A percentile compares a stretch with the other conserved stretches of the same genome.
phyloP scores from a whole-genome alignment of 371 early-diverging fungal genomes.

The Fennellomyces sp. region DNA sequence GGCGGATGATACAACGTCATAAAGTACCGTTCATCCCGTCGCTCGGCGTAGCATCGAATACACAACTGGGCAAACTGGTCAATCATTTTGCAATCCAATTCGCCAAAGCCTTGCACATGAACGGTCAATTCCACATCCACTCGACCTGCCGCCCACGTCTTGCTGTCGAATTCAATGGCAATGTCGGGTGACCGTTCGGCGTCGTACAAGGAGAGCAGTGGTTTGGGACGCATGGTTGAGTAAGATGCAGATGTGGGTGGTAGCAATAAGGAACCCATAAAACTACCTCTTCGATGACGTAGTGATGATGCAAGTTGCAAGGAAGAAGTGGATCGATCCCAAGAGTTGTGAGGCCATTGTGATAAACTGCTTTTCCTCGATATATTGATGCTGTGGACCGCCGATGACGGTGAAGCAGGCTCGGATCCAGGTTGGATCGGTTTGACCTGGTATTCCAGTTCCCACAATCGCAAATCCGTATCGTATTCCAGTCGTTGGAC shows the following conservation, averaged over 20 bases:
- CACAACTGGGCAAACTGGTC: constrained; percentile 39
- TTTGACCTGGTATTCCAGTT: not conserved
- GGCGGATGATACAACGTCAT: constrained; percentile 28
- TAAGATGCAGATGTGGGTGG: not conserved
- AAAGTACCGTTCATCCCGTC: constrained; percentile 1
- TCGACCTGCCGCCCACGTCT: constrained; percentile 10
- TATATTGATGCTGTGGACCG: constrained; percentile 8
- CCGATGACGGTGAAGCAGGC: not conserved
- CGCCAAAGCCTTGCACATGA: not conserved
- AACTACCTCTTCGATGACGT: constrained; percentile 23
- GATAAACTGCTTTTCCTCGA: too few relatives aligned
- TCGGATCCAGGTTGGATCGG: not conserved
- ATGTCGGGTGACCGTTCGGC: constrained; percentile 1
- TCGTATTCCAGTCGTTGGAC: not conserved
- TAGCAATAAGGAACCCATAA: constrained; percentile 27
- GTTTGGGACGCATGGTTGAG: not conserved
- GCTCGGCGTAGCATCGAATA: constrained; percentile 26
- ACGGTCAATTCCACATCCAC: constrained; percentile 12
- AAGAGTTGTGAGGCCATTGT: constrained; percentile 14
- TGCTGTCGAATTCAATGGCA: constrained; percentile 13
- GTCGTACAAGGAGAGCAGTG: too few relatives aligned
- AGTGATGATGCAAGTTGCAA: constrained; percentile 10
- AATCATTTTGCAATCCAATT: constrained; percentile 13
- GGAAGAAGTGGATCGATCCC: constrained; percentile 24
- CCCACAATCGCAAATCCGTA: constrained; percentile 10